phyloP scores from a whole-genome alignment of 169 alveolate genomes.

The Plasmodium knowlesi region DNA sequence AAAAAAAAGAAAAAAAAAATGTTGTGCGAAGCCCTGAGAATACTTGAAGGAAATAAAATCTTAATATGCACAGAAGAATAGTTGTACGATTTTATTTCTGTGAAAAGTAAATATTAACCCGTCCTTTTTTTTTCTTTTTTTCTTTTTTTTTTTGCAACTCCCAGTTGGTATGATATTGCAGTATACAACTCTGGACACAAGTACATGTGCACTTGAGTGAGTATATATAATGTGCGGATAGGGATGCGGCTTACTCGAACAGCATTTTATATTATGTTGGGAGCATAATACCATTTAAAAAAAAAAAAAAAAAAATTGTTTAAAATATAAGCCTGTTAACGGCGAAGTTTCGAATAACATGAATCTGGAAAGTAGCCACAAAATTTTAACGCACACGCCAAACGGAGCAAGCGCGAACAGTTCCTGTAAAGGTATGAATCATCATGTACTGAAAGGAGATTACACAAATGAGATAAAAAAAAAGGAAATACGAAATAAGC shows the following conservation, averaged over 20 bases:
- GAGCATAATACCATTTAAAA: not conserved
- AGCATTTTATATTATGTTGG: not conserved
- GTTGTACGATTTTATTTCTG: not conserved
- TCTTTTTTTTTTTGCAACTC: not conserved
- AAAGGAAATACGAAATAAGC: not conserved
- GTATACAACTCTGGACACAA: not conserved
- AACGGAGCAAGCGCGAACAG: slow-evolving; percentile 3
- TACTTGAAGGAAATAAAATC: not conserved
- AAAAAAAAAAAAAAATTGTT: not conserved
- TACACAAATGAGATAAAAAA: not conserved
- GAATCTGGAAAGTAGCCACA: not conserved
- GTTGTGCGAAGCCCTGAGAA: not conserved
- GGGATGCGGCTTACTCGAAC: not conserved
- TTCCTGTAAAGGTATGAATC: not conserved
- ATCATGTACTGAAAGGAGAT: not conserved
- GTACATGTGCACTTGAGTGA: not conserved
- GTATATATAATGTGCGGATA: not conserved
- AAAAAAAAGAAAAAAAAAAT: not conserved
- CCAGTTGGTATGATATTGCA: not conserved
- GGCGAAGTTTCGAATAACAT: slow-evolving; percentile 11
- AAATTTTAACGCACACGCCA: not conserved
- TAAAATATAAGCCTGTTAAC: not conserved
- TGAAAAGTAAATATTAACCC: not conserved
- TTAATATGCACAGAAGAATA: not conserved
- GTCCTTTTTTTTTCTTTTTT: not conserved